A percentile compares a stretch with the other conserved stretches of the same genome.
Evolutionary conservation across 140 eudicot species (phyloP).

Genomic region (Oenanthe javanica): DNA sequence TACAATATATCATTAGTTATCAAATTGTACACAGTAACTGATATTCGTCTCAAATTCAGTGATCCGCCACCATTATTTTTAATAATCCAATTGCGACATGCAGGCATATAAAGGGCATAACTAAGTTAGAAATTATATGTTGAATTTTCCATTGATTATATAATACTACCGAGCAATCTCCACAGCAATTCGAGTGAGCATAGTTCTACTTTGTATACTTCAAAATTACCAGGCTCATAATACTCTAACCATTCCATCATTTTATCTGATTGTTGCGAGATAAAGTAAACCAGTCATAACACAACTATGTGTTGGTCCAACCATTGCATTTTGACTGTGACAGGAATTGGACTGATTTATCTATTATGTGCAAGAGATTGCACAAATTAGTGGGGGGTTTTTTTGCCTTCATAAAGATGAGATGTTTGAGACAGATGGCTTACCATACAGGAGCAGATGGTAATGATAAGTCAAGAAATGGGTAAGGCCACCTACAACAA

Average conservation of each 20-base stretch:
- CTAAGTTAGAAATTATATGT: background rate
- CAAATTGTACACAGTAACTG: background rate
- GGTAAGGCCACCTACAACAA: constrained; percentile 94
- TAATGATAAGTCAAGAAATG: constrained; percentile 77
- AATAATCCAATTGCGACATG: background rate
- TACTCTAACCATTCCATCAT: background rate
- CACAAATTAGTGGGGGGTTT: background rate
- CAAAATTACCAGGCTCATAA: background rate
- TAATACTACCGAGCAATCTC: background rate
- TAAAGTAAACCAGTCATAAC: background rate
- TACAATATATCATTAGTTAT: background rate
- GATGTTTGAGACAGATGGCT: constrained; percentile 13
- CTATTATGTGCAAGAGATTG: background rate
- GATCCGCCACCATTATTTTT: background rate
- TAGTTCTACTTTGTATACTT: background rate
- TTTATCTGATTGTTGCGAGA: background rate
- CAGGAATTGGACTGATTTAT: background rate
- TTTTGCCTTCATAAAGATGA: background rate
- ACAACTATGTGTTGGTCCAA: background rate
- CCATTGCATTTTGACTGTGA: background rate
- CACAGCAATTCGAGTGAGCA: background rate
- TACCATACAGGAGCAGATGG: constrained; percentile 74
- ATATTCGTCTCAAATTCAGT: background rate
- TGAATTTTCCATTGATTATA: background rate
- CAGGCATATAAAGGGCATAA: background rate